phyloP scores from a whole-genome alignment of 1,284 basidiomycete species.

The Sparassis latifolia region DNA sequence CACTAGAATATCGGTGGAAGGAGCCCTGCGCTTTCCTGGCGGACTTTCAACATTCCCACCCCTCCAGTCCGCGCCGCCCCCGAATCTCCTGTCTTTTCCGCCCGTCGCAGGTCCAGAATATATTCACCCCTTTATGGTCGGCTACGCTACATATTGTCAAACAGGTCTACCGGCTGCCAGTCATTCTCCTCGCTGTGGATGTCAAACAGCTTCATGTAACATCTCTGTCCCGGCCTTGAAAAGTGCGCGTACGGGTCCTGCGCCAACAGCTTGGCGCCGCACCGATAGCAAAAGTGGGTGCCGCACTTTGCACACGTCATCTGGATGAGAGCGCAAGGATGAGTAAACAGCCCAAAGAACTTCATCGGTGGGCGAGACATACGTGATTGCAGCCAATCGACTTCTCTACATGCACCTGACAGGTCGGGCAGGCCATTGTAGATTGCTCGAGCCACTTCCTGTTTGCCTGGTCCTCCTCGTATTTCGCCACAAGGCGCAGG shows the following conservation, averaged over 20 bases:
- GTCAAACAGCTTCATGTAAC: slow-evolving; percentile 67
- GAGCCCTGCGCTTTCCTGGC: slow-evolving; percentile 10
- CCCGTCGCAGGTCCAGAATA: too few relatives aligned
- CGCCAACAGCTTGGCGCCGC: slow-evolving; percentile 46
- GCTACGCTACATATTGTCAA: too few relatives aligned
- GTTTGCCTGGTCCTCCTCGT: slow-evolving; percentile 64
- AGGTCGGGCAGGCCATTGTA: slow-evolving; percentile 67
- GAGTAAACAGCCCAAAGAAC: not conserved
- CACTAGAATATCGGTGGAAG: slow-evolving; percentile 5
- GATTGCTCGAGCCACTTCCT: slow-evolving; percentile 55
- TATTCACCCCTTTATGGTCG: too few relatives aligned
- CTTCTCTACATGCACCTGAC: slow-evolving; percentile 67
- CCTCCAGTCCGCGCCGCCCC: not conserved
- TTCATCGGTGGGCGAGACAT: slow-evolving; percentile 22
- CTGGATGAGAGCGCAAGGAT: slow-evolving; percentile 27
- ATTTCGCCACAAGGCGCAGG: slow-evolving; percentile 45
- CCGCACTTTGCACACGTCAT: slow-evolving; percentile 69
- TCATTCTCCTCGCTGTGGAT: slow-evolving; percentile 37
- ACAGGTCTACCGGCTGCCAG: slow-evolving; percentile 38
- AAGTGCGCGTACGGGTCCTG: slow-evolving; percentile 67
- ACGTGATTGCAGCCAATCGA: slow-evolving; percentile 72
- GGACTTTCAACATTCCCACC: slow-evolving; percentile 16
- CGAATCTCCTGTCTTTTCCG: not conserved
- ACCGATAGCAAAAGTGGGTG: slow-evolving; percentile 76
- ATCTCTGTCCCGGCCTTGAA: slow-evolving; percentile 43